Evolutionary conservation across 2,329 filamentous ascomycete genomes (phyloP).

Genomic region (Davidsoniella virescens): DNA sequence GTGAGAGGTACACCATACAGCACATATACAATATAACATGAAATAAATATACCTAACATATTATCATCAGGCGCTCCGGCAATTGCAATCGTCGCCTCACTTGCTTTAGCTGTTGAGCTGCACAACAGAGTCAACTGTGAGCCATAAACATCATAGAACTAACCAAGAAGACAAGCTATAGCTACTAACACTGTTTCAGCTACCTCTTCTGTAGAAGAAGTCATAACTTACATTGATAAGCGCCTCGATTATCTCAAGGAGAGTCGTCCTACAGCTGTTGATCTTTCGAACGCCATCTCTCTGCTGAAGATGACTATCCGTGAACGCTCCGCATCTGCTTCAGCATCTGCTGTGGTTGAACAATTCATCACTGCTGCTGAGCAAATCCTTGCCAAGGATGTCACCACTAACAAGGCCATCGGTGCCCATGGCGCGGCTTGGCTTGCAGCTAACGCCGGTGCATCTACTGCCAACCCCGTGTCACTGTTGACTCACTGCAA

Average conservation of each 20-base stretch:
- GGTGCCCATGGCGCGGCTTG: slow-evolving; percentile 71
- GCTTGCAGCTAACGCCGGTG: slow-evolving; percentile 46
- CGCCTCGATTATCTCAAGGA: slow-evolving; percentile 76
- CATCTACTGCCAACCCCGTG: slow-evolving; percentile 32
- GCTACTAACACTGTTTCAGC: slow-evolving; percentile 24
- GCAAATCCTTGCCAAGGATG: slow-evolving; percentile 71
- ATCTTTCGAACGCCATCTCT: slow-evolving; percentile 74
- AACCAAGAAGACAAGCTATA: neutral
- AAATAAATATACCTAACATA: neutral
- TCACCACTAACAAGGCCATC: slow-evolving; percentile 74
- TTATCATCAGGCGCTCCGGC: slow-evolving; percentile 49
- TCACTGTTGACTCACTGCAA: slow-evolving; percentile 97
- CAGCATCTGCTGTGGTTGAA: slow-evolving; percentile 38
- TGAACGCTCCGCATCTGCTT: slow-evolving; percentile 26
- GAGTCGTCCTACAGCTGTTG: slow-evolving; percentile 86
- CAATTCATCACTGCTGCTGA: slow-evolving; percentile 70
- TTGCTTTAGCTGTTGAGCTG: slow-evolving; percentile 76
- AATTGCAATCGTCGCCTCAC: slow-evolving; percentile 91
- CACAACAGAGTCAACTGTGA: slow-evolving; percentile 34
- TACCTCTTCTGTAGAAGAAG: slow-evolving; percentile 33
- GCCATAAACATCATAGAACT: slow-evolving; percentile 14
- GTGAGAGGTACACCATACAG: slow-evolving; percentile 33
- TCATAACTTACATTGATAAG: slow-evolving; percentile 54
- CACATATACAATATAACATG: neutral
- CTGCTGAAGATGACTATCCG: slow-evolving; percentile 56